phyloP scores from a whole-genome alignment of 2,329 filamentous ascomycete genomes.

The Botrytis squamosa region DNA sequence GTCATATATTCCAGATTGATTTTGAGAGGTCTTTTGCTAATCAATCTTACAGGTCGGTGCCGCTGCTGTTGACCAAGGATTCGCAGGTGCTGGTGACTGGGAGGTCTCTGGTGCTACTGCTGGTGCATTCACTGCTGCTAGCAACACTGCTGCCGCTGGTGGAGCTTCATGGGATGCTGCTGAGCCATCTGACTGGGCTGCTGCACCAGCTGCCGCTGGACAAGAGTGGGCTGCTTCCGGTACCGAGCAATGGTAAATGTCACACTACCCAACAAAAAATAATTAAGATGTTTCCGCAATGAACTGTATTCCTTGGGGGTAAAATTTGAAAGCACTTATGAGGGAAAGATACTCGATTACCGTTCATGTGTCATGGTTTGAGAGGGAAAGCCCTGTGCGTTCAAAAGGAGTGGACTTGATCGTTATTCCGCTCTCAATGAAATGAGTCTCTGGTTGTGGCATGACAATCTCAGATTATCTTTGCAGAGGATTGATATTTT shows the following conservation, averaged over 20 bases:
- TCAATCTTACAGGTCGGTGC: conserved; percentile 54
- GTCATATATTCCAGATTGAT: neutral
- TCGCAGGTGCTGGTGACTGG: conserved; percentile 75
- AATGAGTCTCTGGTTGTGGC: conserved; percentile 19
- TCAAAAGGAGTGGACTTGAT: conserved; percentile 48
- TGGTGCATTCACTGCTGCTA: conserved; percentile 54
- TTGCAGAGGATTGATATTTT: conserved; percentile 16
- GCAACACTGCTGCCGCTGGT: conserved; percentile 61
- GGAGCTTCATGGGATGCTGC: conserved; percentile 62
- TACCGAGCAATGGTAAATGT: conserved; percentile 39
- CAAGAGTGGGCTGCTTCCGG: conserved; percentile 56
- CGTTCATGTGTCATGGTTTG: conserved; percentile 44
- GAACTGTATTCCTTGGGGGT: conserved; percentile 41
- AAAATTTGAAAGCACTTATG: conserved; percentile 79
- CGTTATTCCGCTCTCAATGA: conserved; percentile 24
- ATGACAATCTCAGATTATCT: conserved; percentile 13
- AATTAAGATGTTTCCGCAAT: conserved; percentile 28
- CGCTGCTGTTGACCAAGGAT: conserved; percentile 75
- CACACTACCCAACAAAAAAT: conserved; percentile 25
- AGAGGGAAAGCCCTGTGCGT: conserved; percentile 98
- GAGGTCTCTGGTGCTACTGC: conserved; percentile 64
- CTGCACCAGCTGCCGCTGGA: conserved; percentile 46
- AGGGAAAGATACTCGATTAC: conserved; percentile 96
- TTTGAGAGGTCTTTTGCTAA: conserved; percentile 2
- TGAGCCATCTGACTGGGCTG: conserved; percentile 48